These are phyloP conservation scores for Yarrowia porcina DNA, from an alignment of 805 yeast species.

Conservation along the genomic window DNA sequence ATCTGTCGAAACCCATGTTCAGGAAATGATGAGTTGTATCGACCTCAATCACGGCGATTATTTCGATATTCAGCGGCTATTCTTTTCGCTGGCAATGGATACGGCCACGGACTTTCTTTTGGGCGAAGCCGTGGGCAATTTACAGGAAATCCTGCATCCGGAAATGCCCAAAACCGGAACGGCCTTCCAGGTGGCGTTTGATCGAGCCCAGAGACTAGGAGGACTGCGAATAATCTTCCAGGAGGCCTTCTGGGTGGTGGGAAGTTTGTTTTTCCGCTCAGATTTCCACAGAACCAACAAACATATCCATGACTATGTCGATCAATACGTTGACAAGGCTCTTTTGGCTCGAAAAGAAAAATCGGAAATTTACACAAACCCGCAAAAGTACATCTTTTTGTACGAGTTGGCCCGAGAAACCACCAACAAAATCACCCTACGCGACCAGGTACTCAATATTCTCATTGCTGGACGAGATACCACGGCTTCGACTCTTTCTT, in stretches of 20 bases:
- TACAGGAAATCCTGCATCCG: constrained; percentile 30
- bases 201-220: constrained; percentile 29
- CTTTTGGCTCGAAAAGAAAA: constrained; percentile 41
- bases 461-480: constrained; percentile 56
- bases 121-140: constrained; percentile 36
- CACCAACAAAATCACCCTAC: constrained; percentile 45
- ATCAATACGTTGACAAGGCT: constrained; percentile 41
- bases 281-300: constrained; percentile 33
- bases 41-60: neutral
- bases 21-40: constrained; percentile 24
- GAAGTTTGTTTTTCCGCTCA: constrained; percentile 35
- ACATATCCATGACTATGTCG: constrained; percentile 24
- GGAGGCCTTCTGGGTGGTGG: constrained; percentile 28
- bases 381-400: constrained; percentile 48
- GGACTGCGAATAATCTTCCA: constrained; percentile 30
- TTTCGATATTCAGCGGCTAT: constrained; percentile 35
- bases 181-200: constrained; percentile 7
- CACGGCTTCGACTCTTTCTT: constrained; percentile 50
- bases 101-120: constrained; percentile 39
- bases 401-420: constrained; percentile 50
- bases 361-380: constrained; percentile 29
- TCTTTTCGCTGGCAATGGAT: constrained; percentile 37
- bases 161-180: constrained; percentile 28
- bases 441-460: constrained; percentile 52
- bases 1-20: constrained; percentile 34